Percentiles rank a stretch among this genome's conserved stretches.
These are phyloP conservation scores for Avena atlantica DNA, from an alignment of 176 grass and related monocot genomes.

Conservation along the genomic window DNA sequence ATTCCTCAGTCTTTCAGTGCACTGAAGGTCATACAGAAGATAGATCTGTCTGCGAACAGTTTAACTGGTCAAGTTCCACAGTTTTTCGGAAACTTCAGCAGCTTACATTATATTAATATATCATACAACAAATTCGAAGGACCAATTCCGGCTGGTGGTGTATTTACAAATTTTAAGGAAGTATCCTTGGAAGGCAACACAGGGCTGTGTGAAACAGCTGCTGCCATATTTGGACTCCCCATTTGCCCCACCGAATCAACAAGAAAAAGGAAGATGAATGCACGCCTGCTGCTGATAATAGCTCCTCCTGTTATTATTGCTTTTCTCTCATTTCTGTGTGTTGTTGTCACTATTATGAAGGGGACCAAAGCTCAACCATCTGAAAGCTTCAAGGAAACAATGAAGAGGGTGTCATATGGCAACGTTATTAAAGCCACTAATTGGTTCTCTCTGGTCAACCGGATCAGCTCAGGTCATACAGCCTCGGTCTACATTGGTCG, in stretches of 20 bases:
- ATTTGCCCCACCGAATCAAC: background rate
- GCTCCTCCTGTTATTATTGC: background rate
- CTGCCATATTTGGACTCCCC: slow-evolving; percentile 34
- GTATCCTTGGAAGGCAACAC: slow-evolving; percentile 36
- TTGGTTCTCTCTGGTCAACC: slow-evolving; percentile 34
- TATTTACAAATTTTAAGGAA: background rate
- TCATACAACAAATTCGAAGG: slow-evolving; percentile 47
- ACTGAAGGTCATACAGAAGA: background rate
- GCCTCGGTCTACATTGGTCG: slow-evolving; percentile 43
- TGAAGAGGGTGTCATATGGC: slow-evolving; percentile 36
- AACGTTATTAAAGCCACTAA: slow-evolving; percentile 47
- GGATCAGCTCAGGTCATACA: slow-evolving; percentile 19
- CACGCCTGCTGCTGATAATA: slow-evolving; percentile 27
- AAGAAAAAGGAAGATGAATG: slow-evolving; percentile 15
- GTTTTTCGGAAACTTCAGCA: background rate
- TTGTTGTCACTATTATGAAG: slow-evolving; percentile 5
- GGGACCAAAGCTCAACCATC: background rate
- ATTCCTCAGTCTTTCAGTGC: background rate
- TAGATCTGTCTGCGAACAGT: slow-evolving; percentile 40
- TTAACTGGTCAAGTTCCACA: slow-evolving; percentile 27
- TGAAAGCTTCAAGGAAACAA: slow-evolving; percentile 31
- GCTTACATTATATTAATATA: slow-evolving; percentile 31
- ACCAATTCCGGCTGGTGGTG: background rate
- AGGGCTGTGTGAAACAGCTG: background rate
- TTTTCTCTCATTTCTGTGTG: background rate